Evolutionary conservation across 306 rosid species (phyloP).

Genomic region (Rosa persica): DNA sequence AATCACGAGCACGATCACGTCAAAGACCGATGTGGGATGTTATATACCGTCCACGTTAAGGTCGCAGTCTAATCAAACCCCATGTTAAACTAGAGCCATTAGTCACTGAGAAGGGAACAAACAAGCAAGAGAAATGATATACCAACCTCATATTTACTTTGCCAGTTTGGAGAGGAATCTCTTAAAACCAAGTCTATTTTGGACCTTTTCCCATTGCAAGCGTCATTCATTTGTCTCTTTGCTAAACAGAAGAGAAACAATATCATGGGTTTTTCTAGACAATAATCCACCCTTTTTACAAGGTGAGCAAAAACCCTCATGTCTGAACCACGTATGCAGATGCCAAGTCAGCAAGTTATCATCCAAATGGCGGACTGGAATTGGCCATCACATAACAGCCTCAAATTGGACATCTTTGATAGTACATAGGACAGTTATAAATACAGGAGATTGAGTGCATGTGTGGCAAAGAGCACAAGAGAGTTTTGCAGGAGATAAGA

Average conservation of each 20-base stretch:
- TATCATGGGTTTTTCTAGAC: constrained; percentile 10
- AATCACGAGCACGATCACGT: constrained; percentile 2
- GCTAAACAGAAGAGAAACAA: constrained; percentile 6
- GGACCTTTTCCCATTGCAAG: constrained; percentile 23
- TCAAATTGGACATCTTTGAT: constrained; percentile 61
- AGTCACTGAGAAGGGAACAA: constrained; percentile 34
- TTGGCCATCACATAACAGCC: constrained; percentile 56
- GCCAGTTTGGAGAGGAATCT: constrained; percentile 28
- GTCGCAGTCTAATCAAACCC: constrained; percentile 38
- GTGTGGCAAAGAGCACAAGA: constrained; percentile 62
- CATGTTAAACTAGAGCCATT: constrained; percentile 53
- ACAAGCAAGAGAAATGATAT: constrained; percentile 21
- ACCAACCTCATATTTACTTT: constrained; percentile 48
- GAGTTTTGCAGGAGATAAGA: constrained; percentile 69
- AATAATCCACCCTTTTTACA: constrained; percentile 25
- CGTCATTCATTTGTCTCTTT: constrained; percentile 39
- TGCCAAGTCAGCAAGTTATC: constrained; percentile 64
- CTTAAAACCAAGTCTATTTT: constrained; percentile 23
- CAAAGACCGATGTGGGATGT: constrained; percentile 26
- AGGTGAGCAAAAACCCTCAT: constrained; percentile 47
- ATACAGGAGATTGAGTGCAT: constrained; percentile 35
- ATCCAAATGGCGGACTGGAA: constrained; percentile 52
- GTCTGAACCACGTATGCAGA: constrained; percentile 45
- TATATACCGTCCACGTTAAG: constrained; percentile 30
- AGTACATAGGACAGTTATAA: constrained; percentile 47